Evolutionary conservation across 2,329 filamentous ascomycete genomes (phyloP), one percentile per base, ranked within the genome.

Genomic region (Epichloe uncinata): DNA sequence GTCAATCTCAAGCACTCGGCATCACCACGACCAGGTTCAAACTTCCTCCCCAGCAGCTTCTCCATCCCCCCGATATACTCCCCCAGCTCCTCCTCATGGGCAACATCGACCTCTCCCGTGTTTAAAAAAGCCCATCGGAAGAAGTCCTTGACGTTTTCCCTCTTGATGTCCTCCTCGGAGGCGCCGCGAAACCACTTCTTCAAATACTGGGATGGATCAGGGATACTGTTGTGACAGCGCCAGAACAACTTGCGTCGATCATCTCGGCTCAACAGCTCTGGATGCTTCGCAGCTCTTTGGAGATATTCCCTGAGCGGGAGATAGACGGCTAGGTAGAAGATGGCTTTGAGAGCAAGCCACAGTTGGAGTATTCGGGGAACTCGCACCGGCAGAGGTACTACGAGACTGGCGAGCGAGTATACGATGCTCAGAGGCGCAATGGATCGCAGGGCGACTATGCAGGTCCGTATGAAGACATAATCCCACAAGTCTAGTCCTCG

Each of bases 141-240:
- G 58, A 80, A 82, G 49, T 79, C 75, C 60, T 75, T 77, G 47
- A 82, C 57, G 58, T 82, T 81, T 34, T 82, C 77, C 77, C 71
- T 66, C 49, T 72, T 71, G 43, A 84, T 75, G 30, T 79, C 76
- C 30, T 68, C 63, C 3, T 66, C 45, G 15, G 70, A 64, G 7
- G 77, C 75, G 30, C 73, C 73, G 22, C 74, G 62, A 57, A 82
- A 82, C 80, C 80, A 84, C 54, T 70, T 73, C 47, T 60, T 65
- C 30, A 83, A 52, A 55, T 78, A 83, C 36, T 61, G 66, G 37
- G 74, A 71, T 0, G 70, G 68, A 56, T 81, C 71, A 1, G 72
- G 66, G 13, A 81, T 73, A 49, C 71, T 76, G 5, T 66, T 65
- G 54, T 70, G 68, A 57, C 77, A 78, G 40, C 68, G 69, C 48